phyloP scores from a whole-genome alignment of 108 stramenopile genomes.

The Fistulifera solaris region DNA sequence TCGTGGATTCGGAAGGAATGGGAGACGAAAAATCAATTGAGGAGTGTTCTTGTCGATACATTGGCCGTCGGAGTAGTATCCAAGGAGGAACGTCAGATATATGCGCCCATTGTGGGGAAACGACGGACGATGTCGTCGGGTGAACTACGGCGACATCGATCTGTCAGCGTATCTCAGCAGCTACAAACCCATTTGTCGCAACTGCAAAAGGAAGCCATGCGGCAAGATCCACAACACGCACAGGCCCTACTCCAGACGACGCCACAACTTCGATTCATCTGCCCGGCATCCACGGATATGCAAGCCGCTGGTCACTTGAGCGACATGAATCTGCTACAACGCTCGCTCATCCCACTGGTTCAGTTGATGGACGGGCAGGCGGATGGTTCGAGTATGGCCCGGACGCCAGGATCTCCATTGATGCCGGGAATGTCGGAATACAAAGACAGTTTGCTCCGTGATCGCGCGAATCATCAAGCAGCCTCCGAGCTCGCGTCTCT shows the following conservation, averaged over 20 bases:
- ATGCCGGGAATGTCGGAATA: constrained; percentile 28
- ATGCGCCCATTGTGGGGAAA: background rate
- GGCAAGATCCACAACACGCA: constrained; percentile 42
- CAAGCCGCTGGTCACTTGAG: constrained; percentile 7
- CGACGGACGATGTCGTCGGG: background rate
- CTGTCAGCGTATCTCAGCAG: constrained; percentile 1
- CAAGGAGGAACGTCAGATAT: too few species aligned
- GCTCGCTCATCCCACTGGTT: background rate
- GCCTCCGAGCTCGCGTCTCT: constrained; percentile 70
- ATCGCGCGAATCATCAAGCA: constrained; percentile 54
- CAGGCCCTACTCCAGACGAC: constrained; percentile 57
- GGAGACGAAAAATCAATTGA: constrained; percentile 10
- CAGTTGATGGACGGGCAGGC: too few species aligned
- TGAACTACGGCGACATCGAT: constrained; percentile 11
- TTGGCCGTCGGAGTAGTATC: background rate
- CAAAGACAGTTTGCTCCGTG: constrained; percentile 31
- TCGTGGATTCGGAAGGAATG: background rate
- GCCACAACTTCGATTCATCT: constrained; percentile 68
- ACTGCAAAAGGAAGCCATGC: constrained; percentile 2
- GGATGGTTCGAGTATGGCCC: background rate
- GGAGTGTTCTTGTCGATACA: background rate
- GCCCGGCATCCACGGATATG: constrained; percentile 64
- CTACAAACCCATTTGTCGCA: background rate
- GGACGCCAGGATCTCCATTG: background rate
- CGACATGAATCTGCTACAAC: background rate